phyloP scores from a whole-genome alignment of 1,284 basidiomycete species.

The Ceratobasidium sp. region DNA sequence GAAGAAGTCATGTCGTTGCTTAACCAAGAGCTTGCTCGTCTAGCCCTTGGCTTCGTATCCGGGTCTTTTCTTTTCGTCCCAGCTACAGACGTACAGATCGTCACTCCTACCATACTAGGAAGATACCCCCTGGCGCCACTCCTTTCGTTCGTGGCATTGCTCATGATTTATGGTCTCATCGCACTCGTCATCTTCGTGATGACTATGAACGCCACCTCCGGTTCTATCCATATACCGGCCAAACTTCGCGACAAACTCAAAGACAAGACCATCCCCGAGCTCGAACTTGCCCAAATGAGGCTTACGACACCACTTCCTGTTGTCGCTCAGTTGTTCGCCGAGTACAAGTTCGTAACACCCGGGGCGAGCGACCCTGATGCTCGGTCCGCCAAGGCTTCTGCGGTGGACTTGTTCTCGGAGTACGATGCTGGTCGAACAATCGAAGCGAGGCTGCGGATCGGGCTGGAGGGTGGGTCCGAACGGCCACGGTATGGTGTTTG shows the following conservation, averaged over 20 bases:
- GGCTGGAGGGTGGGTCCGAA: background rate
- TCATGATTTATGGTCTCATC: background rate
- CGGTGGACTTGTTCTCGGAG: background rate
- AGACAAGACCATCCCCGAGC: background rate
- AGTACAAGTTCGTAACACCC: background rate
- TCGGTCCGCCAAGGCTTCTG: background rate
- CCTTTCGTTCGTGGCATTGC: conserved; percentile 9
- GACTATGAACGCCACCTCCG: background rate
- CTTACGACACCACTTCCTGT: background rate
- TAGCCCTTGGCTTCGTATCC: background rate
- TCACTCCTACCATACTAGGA: background rate
- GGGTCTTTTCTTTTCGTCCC: background rate
- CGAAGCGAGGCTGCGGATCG: background rate
- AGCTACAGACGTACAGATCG: background rate
- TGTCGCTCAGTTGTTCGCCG: background rate
- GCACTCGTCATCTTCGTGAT: background rate
- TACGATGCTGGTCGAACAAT: background rate
- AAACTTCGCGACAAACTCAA: background rate
- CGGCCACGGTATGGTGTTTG: conserved; percentile 17
- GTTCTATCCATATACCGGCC: background rate
- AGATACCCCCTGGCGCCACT: conserved; percentile 6
- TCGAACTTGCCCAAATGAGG: background rate
- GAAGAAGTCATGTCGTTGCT: conserved; percentile 3
- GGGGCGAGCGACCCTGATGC: background rate
- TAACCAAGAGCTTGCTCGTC: conserved; percentile 19